A percentile compares a stretch with the other conserved stretches of the same genome.
These are phyloP conservation scores for Linum tenue DNA, from an alignment of 345 rosid genomes.

Conservation along the genomic window DNA sequence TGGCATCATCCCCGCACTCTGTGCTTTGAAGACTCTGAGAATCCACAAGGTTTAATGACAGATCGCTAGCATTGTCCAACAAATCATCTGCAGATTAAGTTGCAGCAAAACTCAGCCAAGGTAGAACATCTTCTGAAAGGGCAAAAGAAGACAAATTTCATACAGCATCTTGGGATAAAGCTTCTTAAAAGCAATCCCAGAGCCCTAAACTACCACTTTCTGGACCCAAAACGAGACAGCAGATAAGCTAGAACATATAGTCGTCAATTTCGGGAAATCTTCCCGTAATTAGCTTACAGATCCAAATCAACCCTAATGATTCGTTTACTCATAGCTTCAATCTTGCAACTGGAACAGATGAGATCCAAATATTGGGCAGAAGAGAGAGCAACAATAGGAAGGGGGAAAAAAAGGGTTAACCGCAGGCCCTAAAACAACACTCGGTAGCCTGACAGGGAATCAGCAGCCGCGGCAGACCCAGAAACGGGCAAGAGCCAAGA, in stretches of 20 bases:
- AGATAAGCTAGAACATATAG: no score
- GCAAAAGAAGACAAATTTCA: background rate
- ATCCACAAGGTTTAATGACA: constrained; percentile 23
- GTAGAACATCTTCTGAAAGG: background rate
- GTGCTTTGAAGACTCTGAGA: constrained; percentile 19
- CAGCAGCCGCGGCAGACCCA: background rate
- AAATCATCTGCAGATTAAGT: constrained; percentile 28
- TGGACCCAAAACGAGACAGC: background rate
- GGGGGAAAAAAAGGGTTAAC: background rate
- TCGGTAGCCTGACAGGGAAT: background rate
- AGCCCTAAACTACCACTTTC: background rate
- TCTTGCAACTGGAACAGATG: background rate
- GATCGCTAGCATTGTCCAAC: constrained; percentile 24
- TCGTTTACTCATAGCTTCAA: background rate
- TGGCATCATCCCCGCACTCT: constrained; percentile 20
- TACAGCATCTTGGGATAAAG: no score
- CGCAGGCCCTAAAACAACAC: background rate
- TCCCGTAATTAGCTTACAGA: background rate
- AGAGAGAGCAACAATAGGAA: background rate
- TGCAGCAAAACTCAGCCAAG: constrained; percentile 4
- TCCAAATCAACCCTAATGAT: background rate
- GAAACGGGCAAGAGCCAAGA: background rate
- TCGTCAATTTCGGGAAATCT: no score
- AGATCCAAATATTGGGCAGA: background rate
- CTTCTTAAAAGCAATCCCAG: background rate